phyloP scores from a whole-genome alignment of 2,329 filamentous ascomycete species.

The Onygenales sp. region DNA sequence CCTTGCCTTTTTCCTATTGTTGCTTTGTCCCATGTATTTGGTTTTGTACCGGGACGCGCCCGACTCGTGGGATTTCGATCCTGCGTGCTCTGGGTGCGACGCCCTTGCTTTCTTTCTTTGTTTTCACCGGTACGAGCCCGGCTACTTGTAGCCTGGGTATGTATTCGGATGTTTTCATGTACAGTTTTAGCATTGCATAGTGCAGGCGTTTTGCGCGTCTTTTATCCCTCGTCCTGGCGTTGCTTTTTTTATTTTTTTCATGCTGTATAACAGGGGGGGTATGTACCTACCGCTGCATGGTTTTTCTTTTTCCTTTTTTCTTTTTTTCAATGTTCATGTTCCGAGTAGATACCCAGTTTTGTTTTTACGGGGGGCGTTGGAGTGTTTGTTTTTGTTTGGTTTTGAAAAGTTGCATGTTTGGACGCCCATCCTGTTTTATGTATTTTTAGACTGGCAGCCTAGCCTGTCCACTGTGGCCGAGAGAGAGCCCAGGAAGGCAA shows the following conservation, averaged over 20 bases:
- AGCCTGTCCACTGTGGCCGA: no score
- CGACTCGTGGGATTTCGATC: neutral
- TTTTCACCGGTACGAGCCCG: neutral
- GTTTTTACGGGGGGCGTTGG: neutral
- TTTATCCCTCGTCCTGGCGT: neutral
- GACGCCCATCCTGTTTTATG: neutral
- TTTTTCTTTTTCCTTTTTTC: neutral
- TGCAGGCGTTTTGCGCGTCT: neutral
- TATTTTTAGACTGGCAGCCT: neutral
- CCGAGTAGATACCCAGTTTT: conserved; percentile 2
- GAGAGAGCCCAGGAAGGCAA: no score
- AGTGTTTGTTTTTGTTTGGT: neutral
- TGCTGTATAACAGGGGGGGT: neutral
- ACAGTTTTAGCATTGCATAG: neutral
- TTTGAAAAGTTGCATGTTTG: neutral
- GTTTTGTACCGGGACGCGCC: neutral
- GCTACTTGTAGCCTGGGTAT: neutral
- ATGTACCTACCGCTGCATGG: neutral
- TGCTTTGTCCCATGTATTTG: neutral
- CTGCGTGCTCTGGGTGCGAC: neutral
- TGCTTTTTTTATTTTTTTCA: neutral
- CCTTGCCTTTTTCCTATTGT: neutral
- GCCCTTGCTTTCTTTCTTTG: neutral
- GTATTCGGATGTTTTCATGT: neutral
- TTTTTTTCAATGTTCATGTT: neutral